phyloP scores from a whole-genome alignment of 2,329 filamentous ascomycete genomes.

The Claviceps pusilla region DNA sequence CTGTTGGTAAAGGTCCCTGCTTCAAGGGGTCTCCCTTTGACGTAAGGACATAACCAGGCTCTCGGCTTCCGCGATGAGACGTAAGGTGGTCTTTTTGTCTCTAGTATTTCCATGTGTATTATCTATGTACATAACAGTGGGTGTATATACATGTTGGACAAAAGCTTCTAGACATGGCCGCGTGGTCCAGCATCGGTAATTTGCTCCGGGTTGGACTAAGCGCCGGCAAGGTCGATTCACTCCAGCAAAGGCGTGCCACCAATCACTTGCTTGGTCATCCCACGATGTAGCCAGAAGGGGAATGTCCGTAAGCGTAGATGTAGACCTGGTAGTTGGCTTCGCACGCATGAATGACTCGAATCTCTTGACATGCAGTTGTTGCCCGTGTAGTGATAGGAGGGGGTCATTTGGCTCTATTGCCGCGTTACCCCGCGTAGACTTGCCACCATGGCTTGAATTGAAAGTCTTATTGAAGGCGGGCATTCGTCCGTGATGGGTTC shows the following conservation, averaged over 20 bases:
- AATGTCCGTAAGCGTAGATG: not conserved
- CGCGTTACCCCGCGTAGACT: not conserved
- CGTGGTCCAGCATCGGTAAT: not conserved
- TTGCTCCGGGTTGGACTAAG: not conserved
- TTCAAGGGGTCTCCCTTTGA: not conserved
- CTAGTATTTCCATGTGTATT: not conserved
- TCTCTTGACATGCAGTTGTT: not conserved
- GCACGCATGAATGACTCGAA: not conserved
- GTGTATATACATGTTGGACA: not conserved
- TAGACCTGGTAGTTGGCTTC: not conserved
- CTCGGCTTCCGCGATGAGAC: not conserved
- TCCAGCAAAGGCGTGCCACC: not conserved
- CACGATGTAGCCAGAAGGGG: not conserved
- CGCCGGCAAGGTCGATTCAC: not conserved
- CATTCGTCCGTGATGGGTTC: not conserved
- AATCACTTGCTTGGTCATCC: not conserved
- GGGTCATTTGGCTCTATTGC: not conserved
- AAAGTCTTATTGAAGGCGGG: too few species aligned
- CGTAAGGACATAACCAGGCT: not conserved
- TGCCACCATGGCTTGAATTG: not conserved
- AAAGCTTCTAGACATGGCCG: not conserved
- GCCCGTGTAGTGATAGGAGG: not conserved
- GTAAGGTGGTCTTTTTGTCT: not conserved
- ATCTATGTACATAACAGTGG: not conserved
- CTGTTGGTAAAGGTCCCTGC: not conserved